Evolutionary conservation across 441 rosid genomes (phyloP).

Genomic region (Mallotus japonicus): DNA sequence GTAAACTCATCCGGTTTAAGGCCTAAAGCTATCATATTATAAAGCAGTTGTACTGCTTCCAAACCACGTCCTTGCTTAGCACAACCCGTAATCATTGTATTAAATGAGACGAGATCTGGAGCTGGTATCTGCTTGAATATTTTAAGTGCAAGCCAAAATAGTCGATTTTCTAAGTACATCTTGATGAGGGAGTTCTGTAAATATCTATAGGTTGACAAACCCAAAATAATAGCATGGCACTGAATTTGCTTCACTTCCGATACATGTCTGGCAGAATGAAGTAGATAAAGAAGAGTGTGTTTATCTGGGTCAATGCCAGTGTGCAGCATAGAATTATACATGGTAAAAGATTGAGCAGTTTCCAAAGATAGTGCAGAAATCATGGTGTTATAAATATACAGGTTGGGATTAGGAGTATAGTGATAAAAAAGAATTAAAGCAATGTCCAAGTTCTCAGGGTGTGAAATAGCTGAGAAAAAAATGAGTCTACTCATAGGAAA

Average conservation of each 20-base stretch:
- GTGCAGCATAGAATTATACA: slow-evolving; percentile 44
- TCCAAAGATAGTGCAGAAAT: slow-evolving; percentile 39
- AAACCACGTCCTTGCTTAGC: slow-evolving; percentile 45
- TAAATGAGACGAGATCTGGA: slow-evolving; percentile 46
- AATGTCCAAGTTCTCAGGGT: slow-evolving; percentile 46
- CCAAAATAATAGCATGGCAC: slow-evolving; percentile 43
- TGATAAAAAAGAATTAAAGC: slow-evolving; percentile 41
- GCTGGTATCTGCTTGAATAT: slow-evolving; percentile 36
- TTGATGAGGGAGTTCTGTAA: slow-evolving; percentile 29
- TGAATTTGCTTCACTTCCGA: slow-evolving; percentile 51
- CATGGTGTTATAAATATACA: slow-evolving; percentile 49
- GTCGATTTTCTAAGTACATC: slow-evolving; percentile 36
- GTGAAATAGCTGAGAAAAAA: slow-evolving; percentile 44
- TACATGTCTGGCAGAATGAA: slow-evolving; percentile 29
- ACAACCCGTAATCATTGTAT: slow-evolving; percentile 41
- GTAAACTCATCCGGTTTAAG: slow-evolving; percentile 49
- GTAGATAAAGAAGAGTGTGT: slow-evolving; percentile 41
- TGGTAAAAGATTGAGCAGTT: slow-evolving; percentile 23
- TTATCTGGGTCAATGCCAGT: slow-evolving; percentile 41
- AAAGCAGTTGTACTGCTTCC: slow-evolving; percentile 41
- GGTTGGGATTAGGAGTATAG: slow-evolving; percentile 47
- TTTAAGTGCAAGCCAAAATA: slow-evolving; percentile 34
- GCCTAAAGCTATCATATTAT: slow-evolving; percentile 37
- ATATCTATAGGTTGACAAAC: slow-evolving; percentile 36
- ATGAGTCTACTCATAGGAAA: slow-evolving; percentile 67